Conservation (phyloP, 306 rosid species). For the Trichosanthes truncata region DNA sequence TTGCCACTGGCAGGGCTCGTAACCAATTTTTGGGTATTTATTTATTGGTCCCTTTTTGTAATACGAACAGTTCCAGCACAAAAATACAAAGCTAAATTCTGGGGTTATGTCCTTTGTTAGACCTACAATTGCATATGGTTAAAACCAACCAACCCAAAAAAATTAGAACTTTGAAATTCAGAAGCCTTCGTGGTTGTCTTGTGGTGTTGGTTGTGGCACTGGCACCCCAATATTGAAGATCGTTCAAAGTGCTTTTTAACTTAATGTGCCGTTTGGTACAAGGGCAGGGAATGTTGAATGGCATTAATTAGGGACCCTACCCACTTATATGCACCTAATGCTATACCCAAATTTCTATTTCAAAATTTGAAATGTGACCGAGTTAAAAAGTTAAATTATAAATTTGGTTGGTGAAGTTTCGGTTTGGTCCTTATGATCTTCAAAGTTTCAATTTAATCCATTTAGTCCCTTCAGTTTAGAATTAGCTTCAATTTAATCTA, state of each 20-base stretch:
- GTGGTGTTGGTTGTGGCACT: background rate
- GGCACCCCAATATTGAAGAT: background rate
- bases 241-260: background rate
- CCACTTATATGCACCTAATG: background rate
- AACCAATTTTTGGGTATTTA: background rate
- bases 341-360: background rate
- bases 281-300: background rate
- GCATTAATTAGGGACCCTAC: background rate
- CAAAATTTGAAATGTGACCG: too few species aligned
- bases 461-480: too few species aligned
- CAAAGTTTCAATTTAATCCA: too few species aligned
- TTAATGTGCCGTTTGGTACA: background rate
- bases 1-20: too few species aligned
- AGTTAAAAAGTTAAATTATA: too few species aligned
- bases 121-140: background rate
- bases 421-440: too few species aligned
- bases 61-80: background rate
- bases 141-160: background rate
- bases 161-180: background rate
- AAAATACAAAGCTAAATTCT: background rate
- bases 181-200: background rate
- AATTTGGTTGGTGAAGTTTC: too few species aligned
- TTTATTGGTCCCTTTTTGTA: background rate
- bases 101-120: slow-evolving; percentile 2
- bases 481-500: too few species aligned